Base-by-base conservation (phyloP, 179 eudicot species). In the Silene coronaria region DNA sequence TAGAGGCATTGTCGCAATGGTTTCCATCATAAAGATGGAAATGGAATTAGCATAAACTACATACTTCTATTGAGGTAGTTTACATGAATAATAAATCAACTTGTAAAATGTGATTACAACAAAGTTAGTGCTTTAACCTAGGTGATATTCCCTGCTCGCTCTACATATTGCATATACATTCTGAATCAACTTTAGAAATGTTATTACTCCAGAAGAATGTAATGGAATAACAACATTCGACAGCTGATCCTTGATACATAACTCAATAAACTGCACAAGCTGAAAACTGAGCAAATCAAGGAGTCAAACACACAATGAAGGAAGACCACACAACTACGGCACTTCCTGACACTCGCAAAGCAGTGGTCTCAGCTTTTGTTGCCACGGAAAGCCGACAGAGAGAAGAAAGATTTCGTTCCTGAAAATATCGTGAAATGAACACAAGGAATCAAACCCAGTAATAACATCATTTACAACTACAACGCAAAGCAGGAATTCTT, bases 401-500 rank as follows among this genome's bases (percentile, higher is more conserved):
- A 95, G 90, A 95, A 95, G 97, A 95, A 95, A 78, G 97, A 95
- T 86, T 91, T 87, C 53, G 99, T 48, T 73, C 93, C 99, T 95
- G 97, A 85, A 87, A 89, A 77, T 21, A 80, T 51, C 77, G 81
- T 53, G 73, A 69, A 68, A 36, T 12, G n/a, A 13, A 30, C 63
- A 73, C 23, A 71, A n/a, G 76, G 28, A 10, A 27, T 27, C 62
- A 71, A 53, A 70, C 16, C 30, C 22, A 23, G 21, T 19, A 59
- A 16, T 58, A 13, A 30, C 0, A 59, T 2, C 11, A 24, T 17
- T 5, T 22, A 10, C 46, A 55, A 38, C 8, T 19, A 22, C 3
- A 36, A 72, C 3, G 62, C 24, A 24, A 13, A 57, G 8, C 46
- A 57, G 11, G n/a, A 28, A 67, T 8, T 21, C 13, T 55, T 62